Evolutionary conservation across 208 protist genomes (phyloP), one percentile per base, ranked within the genome.

Genomic region (Wallacemonas sp.): DNA sequence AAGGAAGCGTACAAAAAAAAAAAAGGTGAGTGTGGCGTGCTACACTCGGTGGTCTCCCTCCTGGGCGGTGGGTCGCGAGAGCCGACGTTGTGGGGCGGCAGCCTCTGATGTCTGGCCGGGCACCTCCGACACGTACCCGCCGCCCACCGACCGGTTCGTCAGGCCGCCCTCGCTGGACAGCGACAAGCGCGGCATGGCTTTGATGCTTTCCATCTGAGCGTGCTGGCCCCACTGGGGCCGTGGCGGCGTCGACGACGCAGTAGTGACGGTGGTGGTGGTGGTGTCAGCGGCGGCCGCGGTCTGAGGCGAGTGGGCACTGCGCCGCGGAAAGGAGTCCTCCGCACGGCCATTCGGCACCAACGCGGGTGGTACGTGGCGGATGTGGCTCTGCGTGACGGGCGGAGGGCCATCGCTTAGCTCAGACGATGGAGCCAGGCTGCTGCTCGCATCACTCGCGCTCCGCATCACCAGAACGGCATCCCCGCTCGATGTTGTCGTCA

Each of bases 381-480:
- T 27, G 34, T 30, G 50, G 50, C 50, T 57, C 5, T n/a, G 30
- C 13, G 12, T 13, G 12, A 54, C 22, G n/a, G 46, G 21, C 21
- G 6, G 24, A 8, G 33, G 10, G 15, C 50, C 50, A 34, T 57
- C 50, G 30, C 50, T 54, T 26, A 27, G n/a, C 10, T 54, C 27
- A n/a, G 46, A 54, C 27, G 46, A 9, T 26, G 50, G 37, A 42
- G 17, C 3, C 36, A 21, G 19, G 37, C 21, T 62, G 55, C 30
- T 3, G 34, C 38, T 48, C 19, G 6, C 36, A 19, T 62, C 38
- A 24, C 55, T 62, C 37, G 37, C 37, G 10, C 21, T 62, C 10
- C 38, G 34, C 38, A 62, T 52, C 59, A 53, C 32, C 59, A 64
- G 5, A 3, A 54, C 17, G 9, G 32, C 37, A 5, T 52, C 59